Evolutionary conservation across 495 filamentous ascomycete species (phyloP).

Genomic region (Penicillium salamii): DNA sequence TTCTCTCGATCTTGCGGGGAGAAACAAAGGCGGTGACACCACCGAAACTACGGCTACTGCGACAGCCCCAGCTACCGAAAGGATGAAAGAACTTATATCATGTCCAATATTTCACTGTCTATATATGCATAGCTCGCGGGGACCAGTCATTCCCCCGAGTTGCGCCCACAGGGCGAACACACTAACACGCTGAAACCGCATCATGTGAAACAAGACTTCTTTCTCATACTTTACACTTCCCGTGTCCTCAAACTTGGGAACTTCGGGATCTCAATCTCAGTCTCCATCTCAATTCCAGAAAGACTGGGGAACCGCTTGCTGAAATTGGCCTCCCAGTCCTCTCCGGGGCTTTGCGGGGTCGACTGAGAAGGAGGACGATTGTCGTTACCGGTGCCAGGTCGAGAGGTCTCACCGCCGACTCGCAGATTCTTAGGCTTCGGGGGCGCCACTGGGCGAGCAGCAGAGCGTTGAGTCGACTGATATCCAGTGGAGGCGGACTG

Average conservation of each 20-base stretch:
- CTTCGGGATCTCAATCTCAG: conserved; percentile 54
- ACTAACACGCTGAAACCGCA: conserved; percentile 22
- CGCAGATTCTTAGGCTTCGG: conserved; percentile 61
- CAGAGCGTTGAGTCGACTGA: conserved; percentile 23
- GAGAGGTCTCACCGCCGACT: conserved; percentile 35
- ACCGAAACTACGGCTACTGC: neutral
- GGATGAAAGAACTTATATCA: neutral
- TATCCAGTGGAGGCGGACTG: conserved; percentile 23
- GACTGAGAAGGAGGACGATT: conserved; percentile 19
- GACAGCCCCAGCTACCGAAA: neutral
- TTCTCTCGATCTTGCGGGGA: conserved; percentile 11
- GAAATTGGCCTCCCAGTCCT: conserved; percentile 73
- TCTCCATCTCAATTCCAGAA: conserved; percentile 75
- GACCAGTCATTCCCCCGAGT: conserved; percentile 21
- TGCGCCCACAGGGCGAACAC: conserved; percentile 9
- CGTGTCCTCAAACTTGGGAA: conserved; percentile 38
- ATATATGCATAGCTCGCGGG: conserved; percentile 23
- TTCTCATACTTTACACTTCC: conserved; percentile 32
- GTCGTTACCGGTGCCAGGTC: conserved; percentile 20
- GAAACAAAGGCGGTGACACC: conserved; percentile 22
- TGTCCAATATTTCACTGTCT: conserved; percentile 23
- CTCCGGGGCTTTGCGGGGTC: conserved; percentile 29
- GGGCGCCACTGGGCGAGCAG: conserved; percentile 47
- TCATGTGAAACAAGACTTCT: conserved; percentile 11
- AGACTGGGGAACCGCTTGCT: conserved; percentile 79